Evolutionary conservation across 768 basidiomycete genomes (phyloP).

Genomic region (Mycena rosella): DNA sequence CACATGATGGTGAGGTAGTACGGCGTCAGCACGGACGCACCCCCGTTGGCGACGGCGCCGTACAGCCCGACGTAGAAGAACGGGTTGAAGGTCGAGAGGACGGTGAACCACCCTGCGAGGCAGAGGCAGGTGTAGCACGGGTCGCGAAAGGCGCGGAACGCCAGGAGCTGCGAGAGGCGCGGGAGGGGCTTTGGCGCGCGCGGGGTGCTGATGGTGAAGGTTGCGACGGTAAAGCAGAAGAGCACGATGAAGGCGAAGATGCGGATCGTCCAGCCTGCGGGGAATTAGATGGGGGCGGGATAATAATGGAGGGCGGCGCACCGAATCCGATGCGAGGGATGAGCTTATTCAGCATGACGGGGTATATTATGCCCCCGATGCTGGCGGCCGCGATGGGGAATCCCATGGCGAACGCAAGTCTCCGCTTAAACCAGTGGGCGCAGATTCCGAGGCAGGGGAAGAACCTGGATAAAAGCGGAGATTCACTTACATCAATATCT

Average conservation of each 20-base stretch:
- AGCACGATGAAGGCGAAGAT: constrained; percentile 42
- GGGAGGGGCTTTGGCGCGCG: constrained; percentile 42
- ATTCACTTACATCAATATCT: background rate
- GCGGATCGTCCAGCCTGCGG: constrained; percentile 46
- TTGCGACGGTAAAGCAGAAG: constrained; percentile 37
- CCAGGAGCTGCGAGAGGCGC: constrained; percentile 35
- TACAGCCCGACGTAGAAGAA: constrained; percentile 46
- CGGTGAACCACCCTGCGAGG: constrained; percentile 39
- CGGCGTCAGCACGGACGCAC: constrained; percentile 32
- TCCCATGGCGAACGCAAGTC: constrained; percentile 49
- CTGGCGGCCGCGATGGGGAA: constrained; percentile 48
- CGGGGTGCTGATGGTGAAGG: constrained; percentile 41
- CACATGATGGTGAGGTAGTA: constrained; percentile 44
- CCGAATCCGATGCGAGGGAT: constrained; percentile 41
- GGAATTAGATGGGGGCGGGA: background rate
- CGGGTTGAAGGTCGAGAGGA: constrained; percentile 42
- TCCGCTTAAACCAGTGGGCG: constrained; percentile 50
- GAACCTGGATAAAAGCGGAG: constrained; percentile 41
- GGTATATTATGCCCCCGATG: constrained; percentile 49
- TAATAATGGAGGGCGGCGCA: background rate
- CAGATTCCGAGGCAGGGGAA: constrained; percentile 50
- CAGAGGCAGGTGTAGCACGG: constrained; percentile 37
- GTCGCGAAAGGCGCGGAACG: constrained; percentile 41
- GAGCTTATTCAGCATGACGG: constrained; percentile 40
- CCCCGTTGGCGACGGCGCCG: constrained; percentile 33